Evolutionary conservation across 164 flowering plant species (phyloP).

Genomic region (Magnolia officinalis): DNA sequence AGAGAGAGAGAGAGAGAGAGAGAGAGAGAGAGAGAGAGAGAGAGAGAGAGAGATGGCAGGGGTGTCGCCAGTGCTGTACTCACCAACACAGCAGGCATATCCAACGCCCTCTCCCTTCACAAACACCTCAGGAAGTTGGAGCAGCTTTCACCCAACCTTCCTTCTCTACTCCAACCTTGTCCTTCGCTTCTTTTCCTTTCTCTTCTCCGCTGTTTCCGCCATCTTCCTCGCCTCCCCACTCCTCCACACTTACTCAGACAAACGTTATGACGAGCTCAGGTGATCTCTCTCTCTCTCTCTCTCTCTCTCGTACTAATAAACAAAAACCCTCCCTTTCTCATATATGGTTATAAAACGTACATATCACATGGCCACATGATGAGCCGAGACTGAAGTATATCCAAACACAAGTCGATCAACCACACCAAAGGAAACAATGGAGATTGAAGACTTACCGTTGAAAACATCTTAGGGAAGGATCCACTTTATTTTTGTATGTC

Average conservation of each 20-base stretch:
- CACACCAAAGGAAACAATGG: too few relatives aligned
- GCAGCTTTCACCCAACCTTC: constrained; percentile 24
- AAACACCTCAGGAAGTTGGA: constrained; percentile 26
- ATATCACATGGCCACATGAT: too few relatives aligned
- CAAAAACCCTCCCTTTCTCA: too few relatives aligned
- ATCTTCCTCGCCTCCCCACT: constrained; percentile 27
- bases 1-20: neutral
- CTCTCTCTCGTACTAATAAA: neutral
- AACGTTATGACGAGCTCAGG: constrained; percentile 29
- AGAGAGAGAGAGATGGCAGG: constrained; percentile 1
- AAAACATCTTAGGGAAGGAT: too few relatives aligned
- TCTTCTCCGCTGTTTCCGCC: constrained; percentile 44
- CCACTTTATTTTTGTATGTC: too few relatives aligned
- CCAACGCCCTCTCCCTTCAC: constrained; percentile 47
- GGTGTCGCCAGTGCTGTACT: constrained; percentile 8
- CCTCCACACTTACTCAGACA: neutral
- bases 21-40: neutral
- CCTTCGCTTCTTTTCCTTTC: constrained; percentile 29
- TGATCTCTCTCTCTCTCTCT: constrained; percentile 19
- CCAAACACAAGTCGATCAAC: too few relatives aligned
- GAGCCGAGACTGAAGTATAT: too few relatives aligned
- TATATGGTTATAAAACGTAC: too few relatives aligned
- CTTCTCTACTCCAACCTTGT: constrained; percentile 23
- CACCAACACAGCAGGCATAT: constrained; percentile 24
- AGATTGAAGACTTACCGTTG: too few relatives aligned